Evolutionary conservation across 257 asterid genomes (phyloP), one percentile per base, ranked within the genome.

Genomic region (Nicotiana noctiflora): DNA sequence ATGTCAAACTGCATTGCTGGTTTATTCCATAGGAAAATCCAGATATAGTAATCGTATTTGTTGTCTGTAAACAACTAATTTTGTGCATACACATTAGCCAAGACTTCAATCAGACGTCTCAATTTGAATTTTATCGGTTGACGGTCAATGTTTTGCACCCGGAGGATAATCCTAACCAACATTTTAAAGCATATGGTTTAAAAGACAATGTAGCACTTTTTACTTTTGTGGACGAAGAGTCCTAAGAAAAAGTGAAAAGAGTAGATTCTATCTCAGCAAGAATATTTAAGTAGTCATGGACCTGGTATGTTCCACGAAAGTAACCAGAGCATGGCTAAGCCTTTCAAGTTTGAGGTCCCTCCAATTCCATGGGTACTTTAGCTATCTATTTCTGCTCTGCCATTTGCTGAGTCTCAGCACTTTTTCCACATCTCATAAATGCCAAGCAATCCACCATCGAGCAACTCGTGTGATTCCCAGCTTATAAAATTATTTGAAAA

Each of bases 261-360:
- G n/a, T 66, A 32, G 46, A 25, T 66, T 66, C 61, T 18, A 55
- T 55, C 23, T 55, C 23, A 55, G 21, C 61, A 79, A 49, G 14
- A 44, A 70, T 59, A 44, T 21, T 70, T 11, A 70, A 70, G 77
- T 37, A 37, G 55, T 51, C 56, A 14, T 44, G 57, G 56, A n/a
- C 60, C 49, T 40, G 57, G 12, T 23, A 21, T 19, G 34, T 23
- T 25, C 60, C 34, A 23, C 13, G 6, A 17, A 61, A 57, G 34
- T 44, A 13, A 34, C 56, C 62, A 44, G 75, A 21, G 51, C 60
- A 44, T 49, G 70, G 46, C 75, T 40, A 46, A 57, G 75, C 52
- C 51, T 61, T 79, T 62, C 34, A 40, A 40, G 77, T 46, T 61
- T 32, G 40, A 78, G 72, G 75, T 31, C 75, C 81, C 29, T 57